Evolutionary conservation across 352 stramenopile species (phyloP), one percentile per base, ranked within the genome.

Genomic region (Pythium phragmitis): DNA sequence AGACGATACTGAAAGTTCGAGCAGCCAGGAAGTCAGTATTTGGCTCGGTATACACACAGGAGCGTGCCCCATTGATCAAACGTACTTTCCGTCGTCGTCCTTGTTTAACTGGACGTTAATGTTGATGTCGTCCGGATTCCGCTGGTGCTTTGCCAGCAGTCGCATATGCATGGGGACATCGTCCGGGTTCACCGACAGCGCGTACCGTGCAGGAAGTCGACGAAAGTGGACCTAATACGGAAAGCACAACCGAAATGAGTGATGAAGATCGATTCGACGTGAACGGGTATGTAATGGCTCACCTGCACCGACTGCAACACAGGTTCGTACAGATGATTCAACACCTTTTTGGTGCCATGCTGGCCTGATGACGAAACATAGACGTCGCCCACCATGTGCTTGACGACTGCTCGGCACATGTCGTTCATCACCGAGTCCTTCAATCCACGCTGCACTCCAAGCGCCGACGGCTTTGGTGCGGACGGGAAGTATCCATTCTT

Each of bases 161-260:
- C 86, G 82, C 84, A 95, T 95, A 65, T 95, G 86, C 72, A 93
- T 77, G 9, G 86, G 86, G n/a, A 95, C 86, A 49, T 95, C 86
- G 68, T 93, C 86, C 1, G 86, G 84, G 63, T 95, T 91, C 39
- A 95, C 86, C 0, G 84, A 93, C 36, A 95, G 68, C 17, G 86
- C 86, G 55, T 95, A 95, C 34, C 86, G 82, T 34, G 86, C 86
- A 36, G 86, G 86, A n/a, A 95, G 67, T 21, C 81, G 84, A 30
- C 78, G 76, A 55, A 95, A 95, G 28, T 95, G 86, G 14, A 72
- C 76, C 76, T 94, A 33, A 3, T 4, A 14, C 14, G 39, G n/a
- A n/a, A 13, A 45, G 11, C 36, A 26, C 26, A 19, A 12, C 39
- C 14, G 7, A 56, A 34, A 16, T 51, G 39, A 46, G 39, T 46